Conservation (phyloP, 2,329 filamentous ascomycete species). For the Fusarium chaquense region DNA sequence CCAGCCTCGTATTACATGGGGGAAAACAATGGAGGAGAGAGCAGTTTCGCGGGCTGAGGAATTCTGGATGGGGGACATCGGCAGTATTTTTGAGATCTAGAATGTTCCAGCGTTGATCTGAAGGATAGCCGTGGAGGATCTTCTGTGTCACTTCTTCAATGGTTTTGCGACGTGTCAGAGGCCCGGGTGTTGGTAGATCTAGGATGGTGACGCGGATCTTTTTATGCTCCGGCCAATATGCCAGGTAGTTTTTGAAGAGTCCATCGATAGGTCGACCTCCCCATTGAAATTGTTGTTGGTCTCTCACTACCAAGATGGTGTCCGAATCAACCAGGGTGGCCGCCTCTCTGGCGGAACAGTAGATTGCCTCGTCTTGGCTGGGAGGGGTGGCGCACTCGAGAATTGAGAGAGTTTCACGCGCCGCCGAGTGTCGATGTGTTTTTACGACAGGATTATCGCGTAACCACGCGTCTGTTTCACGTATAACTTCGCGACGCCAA, state of each 20-base stretch:
- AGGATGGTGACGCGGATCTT: background rate
- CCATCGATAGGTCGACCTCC: background rate
- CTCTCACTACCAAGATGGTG: background rate
- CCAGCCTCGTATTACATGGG: fast-evolving
- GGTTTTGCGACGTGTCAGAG: background rate
- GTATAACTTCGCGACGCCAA: background rate
- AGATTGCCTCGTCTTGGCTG: background rate
- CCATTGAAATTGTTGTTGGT: background rate
- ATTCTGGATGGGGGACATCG: background rate
- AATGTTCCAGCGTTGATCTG: background rate
- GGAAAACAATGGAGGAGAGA: background rate
- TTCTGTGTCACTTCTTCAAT: background rate
- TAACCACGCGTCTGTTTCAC: background rate
- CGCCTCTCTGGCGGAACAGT: background rate
- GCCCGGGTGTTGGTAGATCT: background rate
- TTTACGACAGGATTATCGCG: fast-evolving
- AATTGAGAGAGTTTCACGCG: background rate
- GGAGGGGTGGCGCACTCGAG: background rate
- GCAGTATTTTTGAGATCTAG: background rate
- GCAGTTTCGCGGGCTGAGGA: background rate
- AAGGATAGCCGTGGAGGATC: fast-evolving
- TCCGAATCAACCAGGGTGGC: background rate
- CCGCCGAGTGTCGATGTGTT: background rate
- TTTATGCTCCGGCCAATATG: background rate
- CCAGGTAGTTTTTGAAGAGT: background rate